These are phyloP conservation scores for Colletotrichum acutatum DNA, from an alignment of 2,329 filamentous ascomycete species.

Conservation along the genomic window DNA sequence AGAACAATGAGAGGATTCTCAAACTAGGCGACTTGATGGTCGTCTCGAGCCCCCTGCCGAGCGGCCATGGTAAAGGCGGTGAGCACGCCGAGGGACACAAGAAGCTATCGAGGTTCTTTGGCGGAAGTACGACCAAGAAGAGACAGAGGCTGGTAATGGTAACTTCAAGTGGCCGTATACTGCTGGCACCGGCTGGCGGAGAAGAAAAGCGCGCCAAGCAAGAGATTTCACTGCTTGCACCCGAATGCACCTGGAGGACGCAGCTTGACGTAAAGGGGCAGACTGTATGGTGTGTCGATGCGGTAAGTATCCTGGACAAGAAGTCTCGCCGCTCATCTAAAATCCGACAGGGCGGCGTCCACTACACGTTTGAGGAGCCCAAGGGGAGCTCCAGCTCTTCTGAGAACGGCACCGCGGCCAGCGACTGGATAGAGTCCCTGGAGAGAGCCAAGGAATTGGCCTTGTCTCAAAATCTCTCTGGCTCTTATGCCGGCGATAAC, in stretches of 20 bases:
- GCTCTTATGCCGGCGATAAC: constrained; percentile 74
- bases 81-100: constrained; percentile 77
- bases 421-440: constrained; percentile 93
- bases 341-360: constrained; percentile 77
- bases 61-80: constrained; percentile 77
- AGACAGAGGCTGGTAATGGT: constrained; percentile 93
- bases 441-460: constrained; percentile 89
- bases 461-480: constrained; percentile 74
- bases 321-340: constrained; percentile 33
- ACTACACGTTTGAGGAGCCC: constrained; percentile 93
- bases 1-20: constrained; percentile 91
- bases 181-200: constrained; percentile 89
- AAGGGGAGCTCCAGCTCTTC: constrained; percentile 70
- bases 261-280: constrained; percentile 89
- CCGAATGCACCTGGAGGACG: constrained; percentile 82
- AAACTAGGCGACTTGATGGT: constrained; percentile 94
- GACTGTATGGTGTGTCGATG: constrained; percentile 90
- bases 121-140: constrained; percentile 91
- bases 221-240: constrained; percentile 84
- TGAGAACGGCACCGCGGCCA: constrained; percentile 75
- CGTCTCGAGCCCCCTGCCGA: constrained; percentile 79
- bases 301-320: constrained; percentile 69
- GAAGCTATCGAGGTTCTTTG: constrained; percentile 94
- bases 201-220: constrained; percentile 96
- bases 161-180: constrained; percentile 88